Evolutionary conservation across 1,284 basidiomycete genomes (phyloP), one percentile per base, ranked within the genome.

Genomic region (Butyriboletus appendiculatus): DNA sequence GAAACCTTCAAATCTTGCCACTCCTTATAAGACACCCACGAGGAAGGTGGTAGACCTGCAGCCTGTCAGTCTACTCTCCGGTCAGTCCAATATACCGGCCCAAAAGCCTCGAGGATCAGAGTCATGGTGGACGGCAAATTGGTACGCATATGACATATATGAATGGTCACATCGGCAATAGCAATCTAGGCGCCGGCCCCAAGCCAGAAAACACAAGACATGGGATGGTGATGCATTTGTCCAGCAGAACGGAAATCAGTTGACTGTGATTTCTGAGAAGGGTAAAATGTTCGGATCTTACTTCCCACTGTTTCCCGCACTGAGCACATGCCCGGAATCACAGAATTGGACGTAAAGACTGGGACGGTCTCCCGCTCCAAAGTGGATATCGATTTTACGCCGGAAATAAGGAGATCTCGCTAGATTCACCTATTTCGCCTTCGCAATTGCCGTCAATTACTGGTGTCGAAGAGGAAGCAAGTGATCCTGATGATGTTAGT

Each of bases 211-310:
- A 73, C 84, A 94, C 67, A 93, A 93, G 70, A 93, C 87, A 1
- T 96, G 93, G 93, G 92, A 95, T 61, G 90, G 88, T 4, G 87
- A 89, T 61, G 86, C 80, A 5, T 88, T 78, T 63, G 73, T 91
- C 15, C 79, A 81, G 24, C 72, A 76, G 37, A 67, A 71, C 38
- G 77, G 73, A 8, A 76, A 76, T 10, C 81, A 79, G 55, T 64
- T 88, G 16, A 81, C 77, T 1, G 77, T 92, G 70, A 73, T 88
- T 28, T 84, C 85, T 3, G 88, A 91, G 58, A 77, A 78, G 47
- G 89, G 89, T 14, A 82, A 85, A 72, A 70, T 82, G 90, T 90
- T 65, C 26, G 61, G 40, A 47, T 33, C 26, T 50, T 15, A 16
- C n/a, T 54, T 53, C 0, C 24, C 18, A 37, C 28, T 53, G 12